phyloP scores from a whole-genome alignment of 2,329 filamentous ascomycete species.

The Aspergillus fructus region DNA sequence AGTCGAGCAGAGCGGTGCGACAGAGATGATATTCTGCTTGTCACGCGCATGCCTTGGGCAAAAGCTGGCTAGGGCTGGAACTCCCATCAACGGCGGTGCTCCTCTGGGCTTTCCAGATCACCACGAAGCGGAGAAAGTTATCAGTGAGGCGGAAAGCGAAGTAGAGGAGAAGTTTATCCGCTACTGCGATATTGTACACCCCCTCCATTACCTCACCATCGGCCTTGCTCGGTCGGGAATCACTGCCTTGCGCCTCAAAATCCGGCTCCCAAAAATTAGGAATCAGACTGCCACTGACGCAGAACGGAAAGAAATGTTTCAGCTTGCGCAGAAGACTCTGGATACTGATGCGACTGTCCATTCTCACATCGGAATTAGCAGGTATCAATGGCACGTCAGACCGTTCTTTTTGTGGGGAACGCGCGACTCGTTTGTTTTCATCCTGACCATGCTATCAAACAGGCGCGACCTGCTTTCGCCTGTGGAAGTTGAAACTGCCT shows the following conservation, averaged over 20 bases:
- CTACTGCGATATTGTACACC: constrained; percentile 36
- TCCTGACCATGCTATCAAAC: constrained; percentile 13
- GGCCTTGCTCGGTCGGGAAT: constrained; percentile 44
- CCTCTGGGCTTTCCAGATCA: constrained; percentile 12
- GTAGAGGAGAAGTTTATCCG: constrained; percentile 35
- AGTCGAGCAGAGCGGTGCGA: constrained; percentile 38
- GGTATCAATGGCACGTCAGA: constrained; percentile 45
- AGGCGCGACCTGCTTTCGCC: constrained; percentile 1
- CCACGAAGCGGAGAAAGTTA: constrained; percentile 16
- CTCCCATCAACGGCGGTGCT: neutral
- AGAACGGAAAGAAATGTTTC: neutral
- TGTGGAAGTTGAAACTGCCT: constrained; percentile 33
- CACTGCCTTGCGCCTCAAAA: constrained; percentile 43
- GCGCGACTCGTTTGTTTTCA: constrained; percentile 32
- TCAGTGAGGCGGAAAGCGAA: constrained; percentile 31
- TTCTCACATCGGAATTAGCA: constrained; percentile 33
- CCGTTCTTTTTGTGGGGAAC: constrained; percentile 51
- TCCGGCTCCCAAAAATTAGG: constrained; percentile 38
- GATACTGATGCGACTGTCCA: constrained; percentile 36
- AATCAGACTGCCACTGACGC: neutral
- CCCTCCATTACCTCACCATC: constrained; percentile 44
- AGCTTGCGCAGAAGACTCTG: neutral
- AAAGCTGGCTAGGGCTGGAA: too few relatives aligned
- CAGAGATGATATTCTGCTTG: constrained; percentile 45
- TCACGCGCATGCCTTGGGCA: constrained; percentile 13